Evolutionary conservation across 352 stramenopile genomes (phyloP).

Genomic region (Phytopythium oedochilum): DNA sequence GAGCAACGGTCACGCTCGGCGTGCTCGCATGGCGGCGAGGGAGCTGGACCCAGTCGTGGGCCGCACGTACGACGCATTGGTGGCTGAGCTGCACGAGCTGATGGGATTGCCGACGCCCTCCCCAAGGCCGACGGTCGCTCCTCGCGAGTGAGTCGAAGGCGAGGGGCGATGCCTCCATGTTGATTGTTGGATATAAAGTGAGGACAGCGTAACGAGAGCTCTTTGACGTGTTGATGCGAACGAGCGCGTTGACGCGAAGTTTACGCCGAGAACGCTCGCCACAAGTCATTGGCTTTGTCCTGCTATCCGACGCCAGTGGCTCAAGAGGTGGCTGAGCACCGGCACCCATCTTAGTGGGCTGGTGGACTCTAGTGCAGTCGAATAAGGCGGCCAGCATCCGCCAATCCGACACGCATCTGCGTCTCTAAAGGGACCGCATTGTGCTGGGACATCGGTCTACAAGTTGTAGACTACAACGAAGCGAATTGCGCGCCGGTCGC

Average conservation of each 20-base stretch:
- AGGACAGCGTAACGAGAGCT: not conserved
- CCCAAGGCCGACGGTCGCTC: not conserved
- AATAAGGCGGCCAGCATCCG: too few relatives aligned
- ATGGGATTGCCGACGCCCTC: constrained; percentile 46
- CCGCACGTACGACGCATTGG: constrained; percentile 36
- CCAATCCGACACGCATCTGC: too few relatives aligned
- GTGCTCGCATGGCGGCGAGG: not conserved
- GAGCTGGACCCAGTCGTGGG: constrained; percentile 23
- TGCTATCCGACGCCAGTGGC: not conserved
- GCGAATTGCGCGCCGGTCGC: too few relatives aligned
- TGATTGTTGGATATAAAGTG: not conserved
- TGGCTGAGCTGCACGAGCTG: constrained; percentile 69
- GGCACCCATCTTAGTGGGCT: too few relatives aligned
- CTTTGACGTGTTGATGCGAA: not conserved
- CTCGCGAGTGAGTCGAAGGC: not conserved
- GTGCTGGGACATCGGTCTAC: too few relatives aligned
- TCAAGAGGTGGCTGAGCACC: not conserved
- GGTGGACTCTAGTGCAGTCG: too few relatives aligned
- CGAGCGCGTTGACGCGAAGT: too few relatives aligned
- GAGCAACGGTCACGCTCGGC: not conserved
- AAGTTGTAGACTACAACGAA: too few relatives aligned
- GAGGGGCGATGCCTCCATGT: too few relatives aligned
- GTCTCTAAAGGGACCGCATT: too few relatives aligned
- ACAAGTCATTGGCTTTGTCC: too few relatives aligned
- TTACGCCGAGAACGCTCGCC: too few relatives aligned